Conservation (phyloP, 1,284 basidiomycete species). For the Cystobasidiaceae sp. region DNA sequence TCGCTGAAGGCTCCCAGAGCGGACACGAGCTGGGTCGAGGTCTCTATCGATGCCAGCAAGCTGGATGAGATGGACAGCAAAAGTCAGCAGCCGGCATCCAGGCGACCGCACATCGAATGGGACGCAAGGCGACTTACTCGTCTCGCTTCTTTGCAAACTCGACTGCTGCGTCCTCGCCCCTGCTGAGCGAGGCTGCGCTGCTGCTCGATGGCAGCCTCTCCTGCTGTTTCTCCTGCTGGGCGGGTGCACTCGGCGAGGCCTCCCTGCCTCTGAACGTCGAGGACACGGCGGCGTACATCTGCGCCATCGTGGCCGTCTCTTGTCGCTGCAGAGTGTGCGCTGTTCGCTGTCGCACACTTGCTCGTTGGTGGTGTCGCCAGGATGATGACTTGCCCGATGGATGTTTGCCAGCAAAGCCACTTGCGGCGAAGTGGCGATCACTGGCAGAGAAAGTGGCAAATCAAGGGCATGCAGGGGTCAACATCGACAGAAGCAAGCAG, state of each 20-base stretch:
- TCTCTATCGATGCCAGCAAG: slow-evolving; percentile 37
- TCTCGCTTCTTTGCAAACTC: slow-evolving; percentile 39
- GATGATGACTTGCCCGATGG: too few species aligned
- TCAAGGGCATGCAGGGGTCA: too few species aligned
- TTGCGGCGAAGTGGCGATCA: too few species aligned
- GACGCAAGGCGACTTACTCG: slow-evolving; percentile 31
- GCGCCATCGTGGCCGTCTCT: background rate
- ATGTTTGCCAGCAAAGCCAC: too few species aligned
- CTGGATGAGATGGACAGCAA: slow-evolving; percentile 22
- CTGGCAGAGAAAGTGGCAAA: too few species aligned
- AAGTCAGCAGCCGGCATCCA: background rate
- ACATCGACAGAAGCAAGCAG: background rate
- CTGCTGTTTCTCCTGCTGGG: background rate
- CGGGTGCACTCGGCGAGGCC: background rate
- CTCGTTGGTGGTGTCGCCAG: background rate
- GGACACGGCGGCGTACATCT: slow-evolving; percentile 23
- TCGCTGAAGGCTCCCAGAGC: slow-evolving; percentile 26
- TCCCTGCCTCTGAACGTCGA: slow-evolving; percentile 24
- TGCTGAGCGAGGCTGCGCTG: slow-evolving; percentile 2
- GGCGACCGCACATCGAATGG: background rate
- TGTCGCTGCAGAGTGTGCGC: background rate
- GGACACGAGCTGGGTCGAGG: slow-evolving; percentile 22
- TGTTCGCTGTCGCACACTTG: too few species aligned
- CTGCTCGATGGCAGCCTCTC: background rate
- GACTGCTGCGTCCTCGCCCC: slow-evolving; percentile 25